Conservation (phyloP, 2,329 filamentous ascomycete genomes). For the Pseudopithomyces chartarum region DNA sequence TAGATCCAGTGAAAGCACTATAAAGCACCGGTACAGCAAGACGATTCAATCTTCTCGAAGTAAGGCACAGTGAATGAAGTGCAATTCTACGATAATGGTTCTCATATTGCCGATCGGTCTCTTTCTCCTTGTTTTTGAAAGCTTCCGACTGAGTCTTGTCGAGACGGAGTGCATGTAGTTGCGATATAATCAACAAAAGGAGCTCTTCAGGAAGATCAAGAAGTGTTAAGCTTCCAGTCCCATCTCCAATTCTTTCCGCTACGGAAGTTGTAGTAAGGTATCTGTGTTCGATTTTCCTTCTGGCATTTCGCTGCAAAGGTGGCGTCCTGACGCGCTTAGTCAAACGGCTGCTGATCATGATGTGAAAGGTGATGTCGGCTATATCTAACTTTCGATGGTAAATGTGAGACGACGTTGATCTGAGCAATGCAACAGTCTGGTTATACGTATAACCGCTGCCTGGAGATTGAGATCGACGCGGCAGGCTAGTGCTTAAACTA, state of each 20-base stretch:
- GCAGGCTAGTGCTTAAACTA: no score
- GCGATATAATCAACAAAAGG: slow-evolving; percentile 20
- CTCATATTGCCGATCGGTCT: slow-evolving; percentile 27
- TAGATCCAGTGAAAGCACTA: slow-evolving; percentile 23
- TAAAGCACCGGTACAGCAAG: slow-evolving; percentile 31
- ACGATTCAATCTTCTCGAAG: slow-evolving; percentile 20
- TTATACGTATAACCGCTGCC: no score
- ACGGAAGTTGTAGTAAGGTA: background rate
- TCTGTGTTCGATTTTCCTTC: background rate
- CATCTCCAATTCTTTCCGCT: background rate
- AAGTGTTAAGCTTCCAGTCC: background rate
- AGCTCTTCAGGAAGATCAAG: slow-evolving; percentile 30
- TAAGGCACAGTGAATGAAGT: slow-evolving; percentile 25
- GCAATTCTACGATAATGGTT: slow-evolving; percentile 23
- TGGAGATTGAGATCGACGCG: no score
- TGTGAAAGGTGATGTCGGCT: no score
- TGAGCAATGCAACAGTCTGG: no score
- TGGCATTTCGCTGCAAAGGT: no score
- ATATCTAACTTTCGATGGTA: no score
- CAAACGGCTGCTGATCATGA: background rate
- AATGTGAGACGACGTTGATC: no score
- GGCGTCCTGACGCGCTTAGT: no score
- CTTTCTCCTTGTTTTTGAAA: slow-evolving; percentile 19
- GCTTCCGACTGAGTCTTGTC: slow-evolving; percentile 27
- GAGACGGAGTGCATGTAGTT: slow-evolving; percentile 21